Evolutionary conservation across 208 protist genomes (phyloP), one percentile per base, ranked within the genome.

Genomic region (Leishmania tropica): DNA sequence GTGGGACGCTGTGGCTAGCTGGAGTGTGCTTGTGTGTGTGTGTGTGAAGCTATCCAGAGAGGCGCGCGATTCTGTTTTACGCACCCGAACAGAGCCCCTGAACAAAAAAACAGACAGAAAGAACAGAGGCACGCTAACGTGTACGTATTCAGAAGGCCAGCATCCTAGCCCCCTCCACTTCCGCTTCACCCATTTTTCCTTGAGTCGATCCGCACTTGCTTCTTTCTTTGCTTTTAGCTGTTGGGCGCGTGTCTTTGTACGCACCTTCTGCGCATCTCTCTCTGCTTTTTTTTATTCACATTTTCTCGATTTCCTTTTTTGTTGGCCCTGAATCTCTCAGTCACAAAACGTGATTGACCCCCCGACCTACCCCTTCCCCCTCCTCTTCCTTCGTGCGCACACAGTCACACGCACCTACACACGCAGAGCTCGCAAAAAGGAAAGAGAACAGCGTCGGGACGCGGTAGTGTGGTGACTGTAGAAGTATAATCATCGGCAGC

Each of bases 371-470:
- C 68, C 65, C 11, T 11, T 31, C 35, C 6, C 37, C 7, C 40
- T 47, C 68, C 1, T 15, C 40, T 31, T 17, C 40, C 7, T 47
- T 28, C 47, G 31, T n/a, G 4, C 42, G 21, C 31, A 13, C 76
- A 62, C 8, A 80, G 42, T 2, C 64, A 45, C 65, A 73, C 76
- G 35, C 64, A 45, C 53, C 19, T 37, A 67, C 53, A 68, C 78
- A 81, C 78, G 67, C 78, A 75, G 48, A 81, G 35, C 37, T 51
- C 35, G 40, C 19, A 19, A 60, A 60, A 75, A 24, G n/a, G 15
- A 56, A 58, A 58, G 31, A 75, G 15, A 56, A 31, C 40, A 11
- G 19, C 35, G 31, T 24, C 62, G 8, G 8, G 31, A 68, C 62
- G 62, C 31, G 62, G 62, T 40, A 40, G 62, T 68, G 62, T 68